phyloP scores from a whole-genome alignment of 164 flowering plant species.

The Paratinospora sagittata region DNA sequence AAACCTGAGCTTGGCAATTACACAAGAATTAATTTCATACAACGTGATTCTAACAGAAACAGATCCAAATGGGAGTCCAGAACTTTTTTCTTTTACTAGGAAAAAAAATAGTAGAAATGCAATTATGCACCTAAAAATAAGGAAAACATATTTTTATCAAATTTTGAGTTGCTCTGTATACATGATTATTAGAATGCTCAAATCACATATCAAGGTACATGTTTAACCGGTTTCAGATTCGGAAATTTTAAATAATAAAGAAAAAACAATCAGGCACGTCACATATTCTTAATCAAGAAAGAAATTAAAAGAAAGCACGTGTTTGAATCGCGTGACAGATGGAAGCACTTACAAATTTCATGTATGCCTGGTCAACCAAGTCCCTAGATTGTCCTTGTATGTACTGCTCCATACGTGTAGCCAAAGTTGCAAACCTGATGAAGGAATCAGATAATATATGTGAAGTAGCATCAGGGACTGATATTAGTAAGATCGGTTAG shows the following conservation, averaged over 20 bases:
- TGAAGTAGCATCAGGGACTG: not conserved
- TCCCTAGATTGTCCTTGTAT: conserved; percentile 98
- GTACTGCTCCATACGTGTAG: conserved; percentile 99
- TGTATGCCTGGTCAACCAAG: conserved; percentile 96
- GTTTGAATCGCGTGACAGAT: not conserved
- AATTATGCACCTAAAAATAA: not conserved
- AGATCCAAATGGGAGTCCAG: not conserved
- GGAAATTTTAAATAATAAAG: not conserved
- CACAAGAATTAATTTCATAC: not conserved
- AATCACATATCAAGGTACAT: not conserved
- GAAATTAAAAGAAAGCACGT: too few species aligned
- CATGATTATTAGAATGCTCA: too few species aligned
- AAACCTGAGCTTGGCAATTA: too few species aligned
- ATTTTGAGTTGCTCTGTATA: too few species aligned
- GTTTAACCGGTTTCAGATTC: not conserved
- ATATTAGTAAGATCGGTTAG: not conserved
- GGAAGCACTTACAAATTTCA: conserved; percentile 71
- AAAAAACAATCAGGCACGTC: not conserved
- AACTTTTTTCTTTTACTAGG: not conserved
- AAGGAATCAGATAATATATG: not conserved
- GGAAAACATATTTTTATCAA: not conserved
- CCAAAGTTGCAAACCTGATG: conserved; percentile 22
- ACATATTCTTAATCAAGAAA: not conserved
- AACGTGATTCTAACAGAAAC: not conserved
- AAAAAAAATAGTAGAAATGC: not conserved